These are phyloP conservation scores for Lagenaria siceraria DNA, from an alignment of 306 rosid species.

Conservation along the genomic window DNA sequence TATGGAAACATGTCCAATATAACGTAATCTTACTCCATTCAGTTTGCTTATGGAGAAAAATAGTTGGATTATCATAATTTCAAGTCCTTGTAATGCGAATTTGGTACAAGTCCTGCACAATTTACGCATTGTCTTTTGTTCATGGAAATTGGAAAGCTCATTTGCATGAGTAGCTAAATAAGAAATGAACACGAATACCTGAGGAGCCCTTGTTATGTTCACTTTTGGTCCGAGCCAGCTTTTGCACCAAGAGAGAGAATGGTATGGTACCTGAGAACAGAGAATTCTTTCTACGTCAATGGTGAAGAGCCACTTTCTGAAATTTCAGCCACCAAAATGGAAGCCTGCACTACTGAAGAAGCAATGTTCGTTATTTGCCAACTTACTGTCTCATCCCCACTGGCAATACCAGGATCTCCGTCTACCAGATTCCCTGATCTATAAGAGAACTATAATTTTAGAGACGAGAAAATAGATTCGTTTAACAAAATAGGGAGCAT, in stretches of 20 bases:
- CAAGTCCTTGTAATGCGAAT: not conserved
- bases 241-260: slow-evolving; percentile 95
- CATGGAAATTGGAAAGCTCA: not conserved
- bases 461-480: not conserved
- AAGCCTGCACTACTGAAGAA: not conserved
- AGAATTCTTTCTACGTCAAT: slow-evolving; percentile 10
- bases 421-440: slow-evolving; percentile 90
- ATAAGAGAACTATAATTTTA: slow-evolving; percentile 7
- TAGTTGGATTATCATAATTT: not conserved
- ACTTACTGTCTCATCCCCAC: slow-evolving; percentile 93
- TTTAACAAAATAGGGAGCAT: not conserved
- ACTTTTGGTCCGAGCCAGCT: slow-evolving; percentile 91
- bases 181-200: slow-evolving; percentile 37
- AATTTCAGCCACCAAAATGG: slow-evolving; percentile 12
- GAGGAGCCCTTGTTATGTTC: slow-evolving; percentile 93
- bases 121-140: not conserved
- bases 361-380: slow-evolving; percentile 2
- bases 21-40: not conserved
- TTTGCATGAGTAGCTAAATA: not conserved
- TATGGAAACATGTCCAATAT: not conserved
- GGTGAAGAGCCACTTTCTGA: not conserved
- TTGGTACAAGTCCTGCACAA: not conserved
- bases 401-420: slow-evolving; percentile 73
- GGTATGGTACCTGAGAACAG: slow-evolving; percentile 69
- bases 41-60: not conserved